Conservation (phyloP, 106 monocot genomes). For the Allium fistulosum region DNA sequence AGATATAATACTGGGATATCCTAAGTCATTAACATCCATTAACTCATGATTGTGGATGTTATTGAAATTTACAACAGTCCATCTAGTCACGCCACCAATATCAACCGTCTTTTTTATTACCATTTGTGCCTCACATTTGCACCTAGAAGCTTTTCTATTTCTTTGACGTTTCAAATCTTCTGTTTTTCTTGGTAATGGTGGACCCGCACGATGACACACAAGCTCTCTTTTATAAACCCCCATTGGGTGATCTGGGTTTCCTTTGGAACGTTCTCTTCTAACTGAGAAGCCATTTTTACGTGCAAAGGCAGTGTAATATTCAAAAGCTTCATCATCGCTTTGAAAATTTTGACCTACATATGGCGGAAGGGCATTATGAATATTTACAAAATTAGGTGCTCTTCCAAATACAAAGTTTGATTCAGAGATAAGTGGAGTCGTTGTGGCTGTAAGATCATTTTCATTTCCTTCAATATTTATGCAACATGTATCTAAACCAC, state of each 20-base stretch:
- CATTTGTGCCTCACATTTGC: slow-evolving; percentile 84
- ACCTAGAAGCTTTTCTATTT: slow-evolving; percentile 57
- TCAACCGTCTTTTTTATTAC: slow-evolving; percentile 59
- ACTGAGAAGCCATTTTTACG: slow-evolving; percentile 63
- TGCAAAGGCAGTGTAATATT: slow-evolving; percentile 65
- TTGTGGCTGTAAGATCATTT: slow-evolving; percentile 8
- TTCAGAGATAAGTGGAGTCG: slow-evolving; percentile 12
- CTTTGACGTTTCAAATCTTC: slow-evolving; percentile 46
- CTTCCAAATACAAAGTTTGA: slow-evolving; percentile 16
- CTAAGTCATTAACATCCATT: slow-evolving; percentile 42
- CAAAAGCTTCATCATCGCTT: slow-evolving; percentile 73
- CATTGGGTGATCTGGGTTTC: slow-evolving; percentile 67
- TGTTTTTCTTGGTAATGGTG: slow-evolving; percentile 39
- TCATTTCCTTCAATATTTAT: slow-evolving; percentile 15
- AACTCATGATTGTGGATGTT: slow-evolving; percentile 82
- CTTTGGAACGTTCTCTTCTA: slow-evolving; percentile 76
- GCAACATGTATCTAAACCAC: slow-evolving; percentile 37
- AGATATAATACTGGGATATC: slow-evolving; percentile 48
- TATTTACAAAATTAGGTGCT: slow-evolving; percentile 14
- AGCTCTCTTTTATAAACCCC: slow-evolving; percentile 77
- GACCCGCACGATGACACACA: slow-evolving; percentile 80
- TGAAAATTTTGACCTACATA: slow-evolving; percentile 61
- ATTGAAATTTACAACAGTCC: slow-evolving; percentile 65
- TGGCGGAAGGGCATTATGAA: slow-evolving; percentile 21
- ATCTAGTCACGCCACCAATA: slow-evolving; percentile 27